A percentile compares a stretch with the other conserved stretches of the same genome.
phyloP scores from a whole-genome alignment of 345 rosid genomes.

The Lepidium sativum region DNA sequence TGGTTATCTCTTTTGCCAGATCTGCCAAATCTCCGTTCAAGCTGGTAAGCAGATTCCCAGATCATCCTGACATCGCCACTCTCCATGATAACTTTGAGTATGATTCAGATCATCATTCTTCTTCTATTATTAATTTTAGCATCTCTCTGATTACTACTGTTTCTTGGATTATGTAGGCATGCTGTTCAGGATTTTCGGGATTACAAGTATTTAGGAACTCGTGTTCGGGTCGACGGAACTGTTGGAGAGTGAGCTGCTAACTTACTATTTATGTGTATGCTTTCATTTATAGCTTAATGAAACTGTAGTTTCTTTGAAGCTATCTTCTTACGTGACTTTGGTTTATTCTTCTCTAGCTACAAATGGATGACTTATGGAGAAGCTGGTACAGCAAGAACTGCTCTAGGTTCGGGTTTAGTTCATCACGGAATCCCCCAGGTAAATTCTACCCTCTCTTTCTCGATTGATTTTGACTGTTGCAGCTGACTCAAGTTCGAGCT shows the following conservation, averaged over 20 bases:
- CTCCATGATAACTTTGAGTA: conserved; percentile 91
- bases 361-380: conserved; percentile 99
- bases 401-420: conserved; percentile 74
- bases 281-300: background rate
- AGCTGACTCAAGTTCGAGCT: background rate
- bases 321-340: background rate
- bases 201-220: conserved; percentile 81
- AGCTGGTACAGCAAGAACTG: conserved; percentile 77
- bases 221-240: conserved; percentile 80
- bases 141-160: background rate
- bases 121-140: conserved; percentile 4
- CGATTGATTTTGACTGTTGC: background rate
- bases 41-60: conserved; percentile 67
- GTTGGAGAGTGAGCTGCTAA: conserved; percentile 80
- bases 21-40: conserved; percentile 74
- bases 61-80: conserved; percentile 83
- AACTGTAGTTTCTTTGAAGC: background rate
- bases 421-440: conserved; percentile 69
- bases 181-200: conserved; percentile 68
- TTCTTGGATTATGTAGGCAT: conserved; percentile 34
- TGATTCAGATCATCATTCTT: conserved; percentile 5
- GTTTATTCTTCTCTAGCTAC: conserved; percentile 34
- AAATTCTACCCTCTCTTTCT: background rate
- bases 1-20: conserved; percentile 30
- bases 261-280: background rate